Conservation (phyloP, 2,329 filamentous ascomycete species). For the Colletotrichum melonis region DNA sequence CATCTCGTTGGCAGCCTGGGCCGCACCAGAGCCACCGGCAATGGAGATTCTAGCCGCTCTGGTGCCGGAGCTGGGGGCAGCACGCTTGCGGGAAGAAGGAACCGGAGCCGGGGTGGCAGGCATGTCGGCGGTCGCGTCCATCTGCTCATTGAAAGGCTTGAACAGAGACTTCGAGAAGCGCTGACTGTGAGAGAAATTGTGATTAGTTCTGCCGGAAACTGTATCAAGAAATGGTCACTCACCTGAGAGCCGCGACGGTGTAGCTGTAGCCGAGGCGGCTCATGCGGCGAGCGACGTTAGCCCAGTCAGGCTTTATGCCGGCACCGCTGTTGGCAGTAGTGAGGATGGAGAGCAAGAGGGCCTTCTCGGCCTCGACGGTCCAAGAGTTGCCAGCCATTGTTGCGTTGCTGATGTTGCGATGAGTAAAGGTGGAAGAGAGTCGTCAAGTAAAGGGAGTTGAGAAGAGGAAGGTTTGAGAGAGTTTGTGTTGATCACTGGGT, state of each 20-base stretch:
- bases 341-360: not conserved
- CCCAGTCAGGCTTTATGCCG: not conserved
- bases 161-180: not conserved
- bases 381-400: not conserved
- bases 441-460: not conserved
- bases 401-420: not conserved
- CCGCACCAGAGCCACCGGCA: not conserved
- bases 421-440: not conserved
- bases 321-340: not conserved
- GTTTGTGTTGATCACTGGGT: not conserved
- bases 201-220: not conserved
- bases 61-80: not conserved
- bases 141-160: not conserved
- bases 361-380: not conserved
- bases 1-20: conserved; percentile 21
- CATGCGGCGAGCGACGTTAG: not conserved
- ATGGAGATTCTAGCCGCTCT: not conserved
- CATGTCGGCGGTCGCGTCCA: not conserved
- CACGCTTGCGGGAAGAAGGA: conserved; percentile 14
- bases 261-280: not conserved
- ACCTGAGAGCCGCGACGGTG: not conserved
- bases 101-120: not conserved
- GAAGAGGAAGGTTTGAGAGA: not conserved
- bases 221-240: not conserved
- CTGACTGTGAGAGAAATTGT: not conserved